Evolutionary conservation across 176 grass and related monocot species (phyloP), one percentile per base, ranked within the genome.

Genomic region (Tillandsia leiboldiana): DNA sequence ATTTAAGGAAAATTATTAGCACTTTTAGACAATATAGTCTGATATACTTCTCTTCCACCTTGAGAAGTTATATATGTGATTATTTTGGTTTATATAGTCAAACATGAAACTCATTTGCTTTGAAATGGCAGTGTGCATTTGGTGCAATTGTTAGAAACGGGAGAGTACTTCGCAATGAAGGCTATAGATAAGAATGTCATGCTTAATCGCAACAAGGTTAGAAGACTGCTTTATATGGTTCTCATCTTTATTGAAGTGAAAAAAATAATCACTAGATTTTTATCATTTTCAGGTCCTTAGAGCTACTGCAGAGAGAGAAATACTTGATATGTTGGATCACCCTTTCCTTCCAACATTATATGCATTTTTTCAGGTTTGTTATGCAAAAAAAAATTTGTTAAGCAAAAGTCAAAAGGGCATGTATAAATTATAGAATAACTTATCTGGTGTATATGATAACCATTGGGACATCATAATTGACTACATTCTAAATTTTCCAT

Each of bases 301-400:
- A n/a, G n/a, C n/a, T n/a, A n/a, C n/a, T 13, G 81, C 83, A 56
- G 88, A 96, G 53, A 85, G 86, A 79, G 80, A 89, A 75, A 96
- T 96, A 68, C 83, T 96, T 73, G 83, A 92, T 86, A 83, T 89
- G 64, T 27, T 96, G 80, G 92, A 92, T 62, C 92, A 96, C 48
- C 92, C 92, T 63, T 96, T 96, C 77, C 88, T 96, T 73, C 92
- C 92, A 1, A 92, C 92, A 72, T 79, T 96, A 73, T 96, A 96
- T 76, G 86, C 88, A 76, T 92, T 88, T 76, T 96, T 96, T 85
- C 83, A 96, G 86, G 88, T 96, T 57, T 67, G 72, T 70, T 83
- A 42, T 29, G 51, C 22, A n/a, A n/a, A n/a, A n/a, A n/a, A 66
- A 75, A 20, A 51, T 50, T 27, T 11, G 15, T 26, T 26, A 11